Evolutionary conservation across 1,139 yeast genomes (phyloP), one percentile per base, ranked within the genome.

Genomic region (Protomyces inundatus): DNA sequence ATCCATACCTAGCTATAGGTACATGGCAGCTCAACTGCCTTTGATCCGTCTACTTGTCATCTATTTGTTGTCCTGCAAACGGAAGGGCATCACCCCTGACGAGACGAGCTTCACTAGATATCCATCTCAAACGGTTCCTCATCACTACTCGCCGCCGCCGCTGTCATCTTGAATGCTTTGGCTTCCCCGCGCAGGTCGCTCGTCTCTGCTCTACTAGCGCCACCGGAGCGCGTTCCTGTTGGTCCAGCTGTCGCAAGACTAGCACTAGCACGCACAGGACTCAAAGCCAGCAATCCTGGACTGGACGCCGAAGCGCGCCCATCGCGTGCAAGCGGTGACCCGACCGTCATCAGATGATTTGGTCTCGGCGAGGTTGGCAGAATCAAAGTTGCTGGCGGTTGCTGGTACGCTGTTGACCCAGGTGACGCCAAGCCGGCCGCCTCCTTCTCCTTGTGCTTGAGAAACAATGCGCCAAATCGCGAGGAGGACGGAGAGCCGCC

Each of bases 121-220:
- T 58, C 62, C 62, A 58, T 58, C 56, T 58, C 62, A 50, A 58
- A 58, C 16, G 62, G 62, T 42, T 60, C 64, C 23, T 53, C 58
- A 34, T 60, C 64, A 32, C 46, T 54, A 37, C 54, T 37, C 42
- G 52, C 55, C 37, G 34, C 54, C 14, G 23, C 33, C 12, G 23
- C 23, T 6, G 58, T 9, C 54, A 36, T 30, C 37, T 46, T 60
- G 34, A 60, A 58, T 34, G 51, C 64, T 54, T 54, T 60, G 30
- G 58, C 64, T 53, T 16, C 54, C 52, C 54, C 57, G 14, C 50
- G 42, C 58, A 54, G 40, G 45, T 54, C 64, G 30, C 58, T 59
- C 23, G 23, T 23, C 23, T 23, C 23, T 23, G 23, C 23, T 23
- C 23, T 23, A 2, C 23, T 23, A 12, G 48, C n/a, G 14, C 45